A percentile compares a stretch with the other conserved stretches of the same genome.
phyloP scores from a whole-genome alignment of 257 asterid genomes.

The Hygrophila difformis region DNA sequence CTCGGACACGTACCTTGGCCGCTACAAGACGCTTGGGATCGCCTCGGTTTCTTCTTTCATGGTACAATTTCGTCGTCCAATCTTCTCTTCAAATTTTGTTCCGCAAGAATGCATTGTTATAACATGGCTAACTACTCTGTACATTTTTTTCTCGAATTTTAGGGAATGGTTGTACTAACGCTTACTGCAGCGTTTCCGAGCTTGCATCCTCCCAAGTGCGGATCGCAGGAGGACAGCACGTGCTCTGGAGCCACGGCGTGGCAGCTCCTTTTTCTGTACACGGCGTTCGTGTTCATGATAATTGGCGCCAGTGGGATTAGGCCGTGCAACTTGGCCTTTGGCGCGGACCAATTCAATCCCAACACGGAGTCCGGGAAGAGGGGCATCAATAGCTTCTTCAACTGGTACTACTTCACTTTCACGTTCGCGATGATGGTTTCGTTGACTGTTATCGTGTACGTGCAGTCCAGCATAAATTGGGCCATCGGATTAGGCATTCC shows the following conservation, averaged over 20 bases:
- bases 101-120: neutral
- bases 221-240: neutral
- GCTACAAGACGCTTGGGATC: constrained; percentile 44
- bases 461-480: constrained; percentile 36
- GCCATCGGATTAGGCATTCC: constrained; percentile 41
- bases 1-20: constrained; percentile 50
- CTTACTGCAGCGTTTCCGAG: constrained; percentile 31
- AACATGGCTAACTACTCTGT: too few relatives aligned
- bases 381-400: constrained; percentile 44
- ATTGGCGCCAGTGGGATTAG: constrained; percentile 48
- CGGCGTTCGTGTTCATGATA: constrained; percentile 20
- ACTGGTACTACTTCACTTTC: constrained; percentile 48
- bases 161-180: constrained; percentile 47
- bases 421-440: constrained; percentile 49
- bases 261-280: constrained; percentile 24
- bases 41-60: constrained; percentile 46
- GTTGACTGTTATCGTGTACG: constrained; percentile 31
- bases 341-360: constrained; percentile 49
- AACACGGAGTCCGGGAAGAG: constrained; percentile 31
- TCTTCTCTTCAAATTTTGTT: neutral
- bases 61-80: constrained; percentile 15
- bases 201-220: constrained; percentile 28
- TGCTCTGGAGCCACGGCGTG: constrained; percentile 25
- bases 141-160: too few relatives aligned
- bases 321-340: constrained; percentile 48